phyloP scores from a whole-genome alignment of 1,284 basidiomycete genomes.

The Cutaneotrichosporon sp. region DNA sequence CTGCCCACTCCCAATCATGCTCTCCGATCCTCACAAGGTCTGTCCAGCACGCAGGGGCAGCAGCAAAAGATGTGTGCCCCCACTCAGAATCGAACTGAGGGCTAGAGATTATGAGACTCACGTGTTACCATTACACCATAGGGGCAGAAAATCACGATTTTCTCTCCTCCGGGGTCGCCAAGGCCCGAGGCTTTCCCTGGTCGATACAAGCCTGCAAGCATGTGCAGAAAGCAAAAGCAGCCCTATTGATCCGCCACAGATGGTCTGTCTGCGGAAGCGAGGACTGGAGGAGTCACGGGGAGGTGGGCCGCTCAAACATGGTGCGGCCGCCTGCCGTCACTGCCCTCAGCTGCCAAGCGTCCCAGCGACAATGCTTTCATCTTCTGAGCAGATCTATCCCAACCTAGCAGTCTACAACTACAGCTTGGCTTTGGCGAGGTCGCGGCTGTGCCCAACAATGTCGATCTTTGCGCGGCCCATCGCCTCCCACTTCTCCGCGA shows the following conservation, averaged over 20 bases:
- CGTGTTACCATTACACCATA: constrained; percentile 10
- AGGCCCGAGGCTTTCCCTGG: too few relatives aligned
- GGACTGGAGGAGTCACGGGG: too few relatives aligned
- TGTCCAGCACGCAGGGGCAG: neutral
- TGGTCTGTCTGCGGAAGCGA: too few relatives aligned
- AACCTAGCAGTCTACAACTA: neutral
- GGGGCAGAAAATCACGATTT: neutral
- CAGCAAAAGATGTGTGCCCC: constrained; percentile 1
- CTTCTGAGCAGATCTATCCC: constrained; percentile 3
- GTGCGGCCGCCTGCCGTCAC: too few relatives aligned
- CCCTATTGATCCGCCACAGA: too few relatives aligned
- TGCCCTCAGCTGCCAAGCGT: neutral
- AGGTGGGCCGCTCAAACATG: neutral
- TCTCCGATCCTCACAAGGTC: too few relatives aligned
- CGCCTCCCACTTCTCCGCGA: constrained; percentile 14
- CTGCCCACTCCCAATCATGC: too few relatives aligned
- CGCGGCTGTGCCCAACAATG: neutral
- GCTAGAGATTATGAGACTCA: constrained; percentile 9
- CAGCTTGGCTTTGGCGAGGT: constrained; percentile 12
- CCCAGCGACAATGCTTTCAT: neutral
- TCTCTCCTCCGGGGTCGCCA: neutral
- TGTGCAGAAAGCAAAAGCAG: too few relatives aligned
- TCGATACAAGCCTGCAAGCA: too few relatives aligned
- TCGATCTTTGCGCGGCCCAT: constrained; percentile 2
- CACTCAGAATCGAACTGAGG: constrained; percentile 11